Percentiles rank a stretch among this genome's conserved stretches.
These are phyloP conservation scores for Starmera pachycereana DNA, from an alignment of 805 yeast species.

Conservation along the genomic window DNA sequence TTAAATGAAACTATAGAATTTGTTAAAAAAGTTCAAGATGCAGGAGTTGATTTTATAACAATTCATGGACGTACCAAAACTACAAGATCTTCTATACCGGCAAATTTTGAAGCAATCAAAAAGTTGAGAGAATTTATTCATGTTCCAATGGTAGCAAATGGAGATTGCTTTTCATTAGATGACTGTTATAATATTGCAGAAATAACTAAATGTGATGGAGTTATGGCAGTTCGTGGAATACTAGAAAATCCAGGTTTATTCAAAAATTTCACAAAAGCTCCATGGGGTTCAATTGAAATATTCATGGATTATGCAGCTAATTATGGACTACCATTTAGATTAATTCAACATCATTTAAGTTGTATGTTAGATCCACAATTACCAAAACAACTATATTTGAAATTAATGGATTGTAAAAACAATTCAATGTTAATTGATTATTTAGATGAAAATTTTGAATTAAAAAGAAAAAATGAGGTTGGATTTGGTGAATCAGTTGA, in stretches of 20 bases:
- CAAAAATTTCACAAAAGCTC: constrained; percentile 60
- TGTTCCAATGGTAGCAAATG: constrained; percentile 92
- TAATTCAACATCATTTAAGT: constrained; percentile 78
- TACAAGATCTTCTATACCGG: constrained; percentile 80
- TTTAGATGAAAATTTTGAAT: constrained; percentile 61
- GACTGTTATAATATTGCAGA: constrained; percentile 58
- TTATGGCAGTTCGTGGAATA: constrained; percentile 92
- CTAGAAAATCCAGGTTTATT: constrained; percentile 82
- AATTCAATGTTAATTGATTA: constrained; percentile 67
- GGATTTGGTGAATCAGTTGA: constrained; percentile 54
- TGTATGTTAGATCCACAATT: constrained; percentile 68
- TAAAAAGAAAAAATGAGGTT: constrained; percentile 55
- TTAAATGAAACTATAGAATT: constrained; percentile 61
- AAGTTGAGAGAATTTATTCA: constrained; percentile 35
- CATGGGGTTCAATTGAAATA: constrained; percentile 85
- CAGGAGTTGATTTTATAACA: constrained; percentile 90
- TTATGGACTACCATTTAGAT: constrained; percentile 77
- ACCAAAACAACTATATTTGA: constrained; percentile 37
- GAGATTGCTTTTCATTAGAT: constrained; percentile 70
- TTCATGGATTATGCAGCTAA: constrained; percentile 72
- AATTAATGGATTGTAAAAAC: constrained; percentile 50
- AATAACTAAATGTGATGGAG: constrained; percentile 75
- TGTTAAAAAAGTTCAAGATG: constrained; percentile 63
- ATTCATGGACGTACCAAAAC: constrained; percentile 87
- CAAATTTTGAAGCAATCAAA: constrained; percentile 72